These are phyloP conservation scores for Coemansia sp. DNA, from an alignment of 192 early-diverging fungal species.

Conservation along the genomic window DNA sequence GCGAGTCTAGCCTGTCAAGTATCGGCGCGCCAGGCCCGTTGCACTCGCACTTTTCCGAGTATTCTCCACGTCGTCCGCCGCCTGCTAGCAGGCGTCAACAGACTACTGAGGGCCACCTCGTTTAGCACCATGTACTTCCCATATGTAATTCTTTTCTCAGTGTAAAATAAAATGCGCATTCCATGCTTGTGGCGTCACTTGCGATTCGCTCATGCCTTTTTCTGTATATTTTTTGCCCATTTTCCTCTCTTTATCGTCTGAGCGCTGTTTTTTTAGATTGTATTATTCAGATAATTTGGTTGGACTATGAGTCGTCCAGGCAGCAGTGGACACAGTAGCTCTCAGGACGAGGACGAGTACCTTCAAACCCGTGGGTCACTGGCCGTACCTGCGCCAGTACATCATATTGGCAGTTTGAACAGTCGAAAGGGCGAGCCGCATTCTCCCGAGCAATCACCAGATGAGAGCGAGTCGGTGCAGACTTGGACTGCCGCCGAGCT, in stretches of 20 bases:
- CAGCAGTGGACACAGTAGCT: background rate
- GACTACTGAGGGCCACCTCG: background rate
- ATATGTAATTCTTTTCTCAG: background rate
- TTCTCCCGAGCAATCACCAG: background rate
- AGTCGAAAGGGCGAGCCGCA: conserved; percentile 7
- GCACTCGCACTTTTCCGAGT: background rate
- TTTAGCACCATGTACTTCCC: background rate
- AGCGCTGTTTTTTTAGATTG: background rate
- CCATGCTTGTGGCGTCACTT: background rate
- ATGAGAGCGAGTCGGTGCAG: conserved; percentile 16
- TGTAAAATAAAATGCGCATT: conserved; percentile 7
- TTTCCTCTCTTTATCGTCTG: background rate
- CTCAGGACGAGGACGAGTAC: background rate
- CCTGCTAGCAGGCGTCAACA: conserved; percentile 3
- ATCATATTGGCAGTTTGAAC: background rate
- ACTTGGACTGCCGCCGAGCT: conserved; percentile 49
- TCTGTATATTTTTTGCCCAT: background rate
- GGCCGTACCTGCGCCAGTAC: conserved; percentile 4
- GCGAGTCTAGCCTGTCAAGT: conserved; percentile 6
- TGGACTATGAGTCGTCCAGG: background rate
- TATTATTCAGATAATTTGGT: background rate
- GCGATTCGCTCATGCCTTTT: background rate
- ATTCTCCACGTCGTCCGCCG: conserved; percentile 13
- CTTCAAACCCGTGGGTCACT: background rate
- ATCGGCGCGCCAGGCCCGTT: background rate